These are phyloP conservation scores for Xylaria sp. DNA, from an alignment of 2,329 filamentous ascomycete genomes.

Conservation along the genomic window DNA sequence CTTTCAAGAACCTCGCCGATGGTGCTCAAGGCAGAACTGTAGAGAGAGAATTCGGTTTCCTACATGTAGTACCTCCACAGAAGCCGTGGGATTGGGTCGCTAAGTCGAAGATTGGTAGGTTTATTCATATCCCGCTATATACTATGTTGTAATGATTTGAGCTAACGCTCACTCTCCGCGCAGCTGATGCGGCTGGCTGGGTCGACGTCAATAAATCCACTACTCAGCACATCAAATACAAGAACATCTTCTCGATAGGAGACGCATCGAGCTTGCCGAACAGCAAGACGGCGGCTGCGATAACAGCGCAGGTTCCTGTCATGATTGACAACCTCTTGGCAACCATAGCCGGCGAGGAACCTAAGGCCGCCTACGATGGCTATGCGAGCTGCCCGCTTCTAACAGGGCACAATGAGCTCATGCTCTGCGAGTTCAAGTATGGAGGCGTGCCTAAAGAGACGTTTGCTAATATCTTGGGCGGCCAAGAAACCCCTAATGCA, in stretches of 20 bases:
- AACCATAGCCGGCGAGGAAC: slow-evolving; percentile 50
- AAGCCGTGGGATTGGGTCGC: slow-evolving; percentile 50
- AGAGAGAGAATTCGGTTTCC: slow-evolving; percentile 49
- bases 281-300: slow-evolving; percentile 58
- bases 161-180: slow-evolving; percentile 63
- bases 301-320: slow-evolving; percentile 57
- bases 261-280: slow-evolving; percentile 54
- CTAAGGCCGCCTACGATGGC: slow-evolving; percentile 53
- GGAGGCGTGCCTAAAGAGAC: slow-evolving; percentile 59
- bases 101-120: slow-evolving; percentile 52
- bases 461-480: slow-evolving; percentile 50
- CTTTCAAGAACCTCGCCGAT: slow-evolving; percentile 50
- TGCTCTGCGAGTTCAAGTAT: slow-evolving; percentile 61
- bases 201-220: slow-evolving; percentile 51
- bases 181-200: slow-evolving; percentile 54
- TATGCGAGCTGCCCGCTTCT: slow-evolving; percentile 59
- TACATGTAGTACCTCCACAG: slow-evolving; percentile 52
- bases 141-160: background rate
- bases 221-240: slow-evolving; percentile 50
- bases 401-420: slow-evolving; percentile 57
- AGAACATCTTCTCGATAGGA: slow-evolving; percentile 55
- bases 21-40: slow-evolving; percentile 47
- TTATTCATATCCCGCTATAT: background rate
- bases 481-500: slow-evolving; percentile 53
- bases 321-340: slow-evolving; percentile 55